Conservation (phyloP, 441 rosid species). For the Hura crepitans region DNA sequence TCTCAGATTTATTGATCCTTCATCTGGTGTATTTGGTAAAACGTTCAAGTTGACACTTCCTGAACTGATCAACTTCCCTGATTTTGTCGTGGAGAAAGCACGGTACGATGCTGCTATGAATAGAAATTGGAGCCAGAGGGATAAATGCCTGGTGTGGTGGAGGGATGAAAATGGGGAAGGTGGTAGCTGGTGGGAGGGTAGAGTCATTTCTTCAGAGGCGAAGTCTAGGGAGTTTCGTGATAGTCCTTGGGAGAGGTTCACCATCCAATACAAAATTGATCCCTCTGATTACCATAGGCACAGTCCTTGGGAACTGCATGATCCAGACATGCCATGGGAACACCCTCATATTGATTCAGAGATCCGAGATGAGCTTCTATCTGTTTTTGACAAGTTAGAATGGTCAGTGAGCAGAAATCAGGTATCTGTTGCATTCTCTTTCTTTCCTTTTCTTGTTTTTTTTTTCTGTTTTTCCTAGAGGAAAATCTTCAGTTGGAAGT, state of each 20-base stretch:
- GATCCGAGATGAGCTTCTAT: constrained; percentile 44
- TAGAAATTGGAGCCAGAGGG: constrained; percentile 77
- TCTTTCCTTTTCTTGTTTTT: too few relatives aligned
- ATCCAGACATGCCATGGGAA: constrained; percentile 63
- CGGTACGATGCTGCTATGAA: constrained; percentile 74
- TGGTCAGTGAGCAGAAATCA: constrained; percentile 47
- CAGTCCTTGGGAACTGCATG: constrained; percentile 98
- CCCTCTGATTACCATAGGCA: constrained; percentile 60
- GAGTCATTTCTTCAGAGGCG: constrained; percentile 57
- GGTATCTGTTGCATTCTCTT: constrained; percentile 39
- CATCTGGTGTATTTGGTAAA: constrained; percentile 45
- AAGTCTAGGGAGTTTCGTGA: constrained; percentile 70
- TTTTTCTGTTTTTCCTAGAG: background rate
- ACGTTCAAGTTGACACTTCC: constrained; percentile 67
- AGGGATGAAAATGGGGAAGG: constrained; percentile 73
- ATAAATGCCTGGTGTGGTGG: constrained; percentile 97
- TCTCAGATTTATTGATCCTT: constrained; percentile 60
- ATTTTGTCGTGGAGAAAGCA: constrained; percentile 84
- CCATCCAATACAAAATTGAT: constrained; percentile 60
- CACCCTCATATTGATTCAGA: constrained; percentile 61
- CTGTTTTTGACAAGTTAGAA: constrained; percentile 55
- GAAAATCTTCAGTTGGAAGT: constrained; percentile 12
- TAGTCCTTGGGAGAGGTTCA: constrained; percentile 96
- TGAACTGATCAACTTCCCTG: constrained; percentile 76
- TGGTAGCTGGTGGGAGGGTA: constrained; percentile 98